Base-by-base conservation (phyloP, 352 stramenopile genomes). In the Phytophthora pistaciae region DNA sequence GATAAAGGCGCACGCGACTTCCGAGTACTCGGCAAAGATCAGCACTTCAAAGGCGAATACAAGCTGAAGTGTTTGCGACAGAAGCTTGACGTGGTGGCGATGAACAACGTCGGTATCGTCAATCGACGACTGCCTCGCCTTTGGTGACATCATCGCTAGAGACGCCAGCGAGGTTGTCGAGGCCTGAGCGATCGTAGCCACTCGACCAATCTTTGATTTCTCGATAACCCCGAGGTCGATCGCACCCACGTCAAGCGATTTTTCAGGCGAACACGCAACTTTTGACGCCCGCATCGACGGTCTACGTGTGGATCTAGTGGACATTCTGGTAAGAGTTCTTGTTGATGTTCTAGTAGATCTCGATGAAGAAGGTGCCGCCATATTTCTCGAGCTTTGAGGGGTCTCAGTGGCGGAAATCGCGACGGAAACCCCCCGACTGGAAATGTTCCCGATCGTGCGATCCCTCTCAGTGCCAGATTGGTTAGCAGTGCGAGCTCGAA, bases 21-120 rank as follows among this genome's bases (percentile, higher is more conserved):
- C 75, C 13, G 69, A 55, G 53, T 80, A 83, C 63, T 80, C 75
- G 11, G 58, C 61, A 42, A 83, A 66, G 14, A 72, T 40, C 2
- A 75, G 48, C 16, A 70, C 64, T 31, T 83, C 75, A 10, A 61
- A 66, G 3, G 52, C 56, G 40, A 74, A 83, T 3, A 83, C 33
- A 27, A 83, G 56, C 49, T 77, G 70, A 6, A 77, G 58, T 13
- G 53, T 67, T 25, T 77, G 53, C 2, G 60, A 64, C 6, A 76
- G 70, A n/a, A 68, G 23, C 50, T 60, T 62, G 20, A 60, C 68
- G 38, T 68, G 40, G 20, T 76, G 52, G 20, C 68, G 68, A 60
- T 76, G 69, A 13, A 50, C 27, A 21, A 75, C 48, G n/a, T 62
- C 53, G 13, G 68, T 67, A n/a, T 66, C 57, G 49, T 75, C 68